A percentile compares a stretch with the other conserved stretches of the same genome.
Conservation (phyloP, 495 filamentous ascomycete genomes). For the Aspergillus nanangensis region DNA sequence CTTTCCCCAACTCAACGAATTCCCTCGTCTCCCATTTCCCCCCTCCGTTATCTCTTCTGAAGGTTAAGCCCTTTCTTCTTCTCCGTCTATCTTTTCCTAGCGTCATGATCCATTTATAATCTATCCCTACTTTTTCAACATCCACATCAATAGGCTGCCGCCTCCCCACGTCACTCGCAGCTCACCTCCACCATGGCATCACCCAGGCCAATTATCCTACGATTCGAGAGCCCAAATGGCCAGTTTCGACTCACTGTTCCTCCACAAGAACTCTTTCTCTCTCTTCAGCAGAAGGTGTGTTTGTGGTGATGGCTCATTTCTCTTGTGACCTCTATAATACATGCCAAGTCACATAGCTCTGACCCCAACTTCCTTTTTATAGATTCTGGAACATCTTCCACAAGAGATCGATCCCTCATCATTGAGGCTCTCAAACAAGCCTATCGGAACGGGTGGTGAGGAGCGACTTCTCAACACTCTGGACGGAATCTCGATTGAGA, state of each 20-base stretch:
- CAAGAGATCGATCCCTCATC: conserved; percentile 67
- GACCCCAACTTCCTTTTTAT: not conserved
- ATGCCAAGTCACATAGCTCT: too few species aligned
- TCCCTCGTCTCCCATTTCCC: not conserved
- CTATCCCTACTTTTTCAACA: too few species aligned
- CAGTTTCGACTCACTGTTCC: conserved; percentile 50
- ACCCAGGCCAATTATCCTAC: conserved; percentile 42
- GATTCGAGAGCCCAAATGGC: conserved; percentile 53
- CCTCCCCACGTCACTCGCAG: not conserved
- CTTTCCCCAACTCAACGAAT: too few species aligned
- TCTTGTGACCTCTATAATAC: not conserved
- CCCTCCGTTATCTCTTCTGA: not conserved
- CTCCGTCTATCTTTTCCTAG: not conserved
- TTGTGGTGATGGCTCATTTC: not conserved
- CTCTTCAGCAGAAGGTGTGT: conserved; percentile 40
- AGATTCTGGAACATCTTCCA: conserved; percentile 63
- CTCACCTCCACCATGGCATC: conserved; percentile 32
- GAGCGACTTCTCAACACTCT: conserved; percentile 65
- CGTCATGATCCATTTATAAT: not conserved
- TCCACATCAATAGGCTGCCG: not conserved
- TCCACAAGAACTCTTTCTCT: conserved; percentile 42
- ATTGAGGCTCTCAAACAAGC: conserved; percentile 76
- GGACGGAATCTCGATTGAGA: conserved; percentile 58
- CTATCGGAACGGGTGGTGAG: conserved; percentile 68
- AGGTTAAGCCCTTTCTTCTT: not conserved